Conservation (phyloP, 129 eudicot species). For the Artemisia annua region DNA sequence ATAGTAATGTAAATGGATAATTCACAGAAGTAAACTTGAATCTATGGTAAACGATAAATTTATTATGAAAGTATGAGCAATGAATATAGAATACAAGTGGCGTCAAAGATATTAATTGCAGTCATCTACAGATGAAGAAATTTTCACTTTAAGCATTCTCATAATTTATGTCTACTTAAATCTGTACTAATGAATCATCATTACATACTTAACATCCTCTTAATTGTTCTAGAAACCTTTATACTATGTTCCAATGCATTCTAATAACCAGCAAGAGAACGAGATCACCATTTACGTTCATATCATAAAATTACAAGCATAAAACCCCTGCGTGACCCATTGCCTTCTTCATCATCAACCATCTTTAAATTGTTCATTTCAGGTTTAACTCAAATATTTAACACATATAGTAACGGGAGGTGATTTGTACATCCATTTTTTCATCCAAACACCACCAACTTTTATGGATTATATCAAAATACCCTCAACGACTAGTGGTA, state of each 20-base stretch:
- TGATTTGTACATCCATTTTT: no score
- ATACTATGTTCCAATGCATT: no score
- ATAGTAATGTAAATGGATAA: no score
- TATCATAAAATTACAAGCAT: not conserved
- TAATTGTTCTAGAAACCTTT: not conserved
- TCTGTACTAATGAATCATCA: slow-evolving; percentile 3
- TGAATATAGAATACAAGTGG: no score
- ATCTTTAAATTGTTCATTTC: not conserved
- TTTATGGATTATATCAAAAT: no score
- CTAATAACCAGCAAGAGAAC: not conserved
- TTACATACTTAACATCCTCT: slow-evolving; percentile 8
- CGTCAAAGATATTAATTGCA: not conserved
- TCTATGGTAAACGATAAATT: not conserved
- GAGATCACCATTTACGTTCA: slow-evolving; percentile 13
- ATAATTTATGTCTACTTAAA: slow-evolving; percentile 1
- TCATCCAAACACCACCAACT: no score
- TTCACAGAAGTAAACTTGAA: not conserved
- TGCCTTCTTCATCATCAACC: not conserved
- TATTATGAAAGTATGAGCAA: not conserved
- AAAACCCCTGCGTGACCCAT: not conserved
- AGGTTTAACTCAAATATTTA: no score
- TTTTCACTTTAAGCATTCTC: slow-evolving; percentile 10
- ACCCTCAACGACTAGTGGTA: no score
- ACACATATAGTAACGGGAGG: no score
- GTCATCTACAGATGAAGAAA: not conserved